phyloP scores from a whole-genome alignment of 2,329 filamentous ascomycete species.

The Fusarium sp. region DNA sequence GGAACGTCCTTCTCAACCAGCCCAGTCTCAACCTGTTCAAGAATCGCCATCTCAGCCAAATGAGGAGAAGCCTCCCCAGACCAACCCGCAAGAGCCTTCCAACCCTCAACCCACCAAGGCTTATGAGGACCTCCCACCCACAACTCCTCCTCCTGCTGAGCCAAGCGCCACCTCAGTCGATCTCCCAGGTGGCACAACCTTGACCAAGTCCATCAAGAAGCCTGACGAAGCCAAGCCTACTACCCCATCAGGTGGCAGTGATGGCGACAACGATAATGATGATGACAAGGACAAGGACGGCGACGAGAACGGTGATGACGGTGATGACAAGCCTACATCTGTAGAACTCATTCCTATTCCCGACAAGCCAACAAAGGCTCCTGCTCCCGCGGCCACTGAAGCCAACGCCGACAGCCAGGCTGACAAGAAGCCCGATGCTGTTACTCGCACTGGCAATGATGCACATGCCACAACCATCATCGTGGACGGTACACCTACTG shows the following conservation, averaged over 20 bases:
- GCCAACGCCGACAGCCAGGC: constrained; percentile 13
- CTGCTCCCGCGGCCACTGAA: constrained; percentile 31
- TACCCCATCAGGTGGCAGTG: constrained; percentile 1
- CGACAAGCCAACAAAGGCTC: constrained; percentile 21
- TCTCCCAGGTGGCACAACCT: constrained; percentile 30
- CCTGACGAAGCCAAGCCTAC: constrained; percentile 35
- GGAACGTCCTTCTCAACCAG: constrained; percentile 9
- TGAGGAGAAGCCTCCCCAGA: constrained; percentile 22
- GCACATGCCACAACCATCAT: constrained; percentile 42
- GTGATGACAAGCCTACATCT: constrained; percentile 33
- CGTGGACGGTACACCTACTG: constrained; percentile 50
- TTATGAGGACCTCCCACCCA: constrained; percentile 16
- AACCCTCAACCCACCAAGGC: constrained; percentile 29
- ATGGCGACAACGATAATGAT: not conserved
- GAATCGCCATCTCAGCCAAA: constrained; percentile 13
- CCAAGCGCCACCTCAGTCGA: constrained; percentile 22
- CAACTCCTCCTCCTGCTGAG: constrained; percentile 17
- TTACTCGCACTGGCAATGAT: constrained; percentile 24
- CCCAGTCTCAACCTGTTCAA: constrained; percentile 5
- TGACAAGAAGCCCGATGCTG: constrained; percentile 22
- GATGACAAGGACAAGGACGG: not conserved
- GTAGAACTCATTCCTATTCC: constrained; percentile 48
- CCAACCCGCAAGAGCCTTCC: constrained; percentile 10
- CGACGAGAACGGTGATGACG: not conserved
- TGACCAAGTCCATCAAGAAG: constrained; percentile 46